These are phyloP conservation scores for Pichia sp. DNA, from an alignment of 1,139 yeast species.

Conservation along the genomic window DNA sequence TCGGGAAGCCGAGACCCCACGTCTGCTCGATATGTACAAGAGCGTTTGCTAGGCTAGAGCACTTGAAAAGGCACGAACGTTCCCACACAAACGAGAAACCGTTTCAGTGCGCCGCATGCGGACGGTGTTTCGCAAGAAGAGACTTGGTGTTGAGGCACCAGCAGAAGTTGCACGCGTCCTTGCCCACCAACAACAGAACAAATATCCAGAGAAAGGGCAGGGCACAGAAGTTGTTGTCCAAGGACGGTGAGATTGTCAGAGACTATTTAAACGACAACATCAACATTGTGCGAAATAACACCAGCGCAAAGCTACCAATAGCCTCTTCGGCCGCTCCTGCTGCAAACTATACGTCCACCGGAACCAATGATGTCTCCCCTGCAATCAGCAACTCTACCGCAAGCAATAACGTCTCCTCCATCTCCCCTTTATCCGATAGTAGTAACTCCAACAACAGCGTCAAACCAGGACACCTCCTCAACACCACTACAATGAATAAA, in stretches of 20 bases:
- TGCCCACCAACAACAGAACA: slow-evolving; percentile 35
- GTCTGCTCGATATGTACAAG: slow-evolving; percentile 88
- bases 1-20: slow-evolving; percentile 78
- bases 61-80: slow-evolving; percentile 87
- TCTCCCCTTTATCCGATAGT: slow-evolving; percentile 15
- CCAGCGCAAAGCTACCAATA: slow-evolving; percentile 27
- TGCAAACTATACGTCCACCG: background rate
- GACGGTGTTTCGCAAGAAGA: slow-evolving; percentile 87
- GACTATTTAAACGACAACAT: slow-evolving; percentile 35
- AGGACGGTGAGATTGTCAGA: slow-evolving; percentile 30
- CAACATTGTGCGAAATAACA: slow-evolving; percentile 35
- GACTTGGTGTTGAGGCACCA: slow-evolving; percentile 91
- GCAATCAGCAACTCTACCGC: slow-evolving; percentile 4
- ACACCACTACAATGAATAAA: background rate
- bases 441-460: background rate
- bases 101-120: slow-evolving; percentile 94
- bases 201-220: slow-evolving; percentile 29
- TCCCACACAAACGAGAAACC: slow-evolving; percentile 97
- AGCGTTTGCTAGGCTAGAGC: slow-evolving; percentile 94
- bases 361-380: background rate
- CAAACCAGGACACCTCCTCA: background rate
- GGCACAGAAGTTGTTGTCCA: slow-evolving; percentile 34
- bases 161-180: slow-evolving; percentile 79
- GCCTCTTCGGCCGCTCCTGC: background rate
- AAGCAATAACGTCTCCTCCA: slow-evolving; percentile 10